Evolutionary conservation across 345 rosid genomes (phyloP), one percentile per base, ranked within the genome.

Genomic region (Gossypioides kirkii): DNA sequence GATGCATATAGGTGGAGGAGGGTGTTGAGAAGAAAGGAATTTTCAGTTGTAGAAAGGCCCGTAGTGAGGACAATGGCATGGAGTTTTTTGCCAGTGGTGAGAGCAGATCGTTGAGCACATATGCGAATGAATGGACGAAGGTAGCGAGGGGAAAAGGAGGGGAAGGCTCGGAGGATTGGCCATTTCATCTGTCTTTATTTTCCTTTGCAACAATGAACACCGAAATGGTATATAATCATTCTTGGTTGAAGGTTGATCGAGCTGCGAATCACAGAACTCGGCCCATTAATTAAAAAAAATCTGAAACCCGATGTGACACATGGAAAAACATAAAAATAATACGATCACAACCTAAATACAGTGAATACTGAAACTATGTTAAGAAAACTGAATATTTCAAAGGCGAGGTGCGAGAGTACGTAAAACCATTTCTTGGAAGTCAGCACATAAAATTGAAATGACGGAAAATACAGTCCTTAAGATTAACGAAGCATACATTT

Each of bases 21-120:
- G 26, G 86, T 36, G 32, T 92, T 92, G 75, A 70, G 80, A 38
- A 92, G 82, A 80, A 76, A 90, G 8, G 91, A 75, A 18, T 72
- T 83, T 5, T 82, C 86, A 46, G 71, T 49, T 14, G 61, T 45
- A 54, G 45, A 79, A 60, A 80, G 45, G 59, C 91, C 92, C 0
- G 87, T 61, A 56, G 96, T 82, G 58, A 89, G 66, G 49, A 89
- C 73, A 43, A 88, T 38, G 71, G 92, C 96, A 66, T 92, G 98
- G 41, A 92, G 67, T 36, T 80, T 78, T 68, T 82, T 83, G 1
- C 84, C 92, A 6, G 80, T 22, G 41, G 81, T 28, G 78, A 87
- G 86, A 47, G 87, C 82, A 79, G 84, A 75, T 2, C 54, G 78
- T 22, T 80, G 85, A 22, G 90, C 76, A 42, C 88, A 88, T 10